These are phyloP conservation scores for Fusarium paranaense DNA, from an alignment of 2,329 filamentous ascomycete species.

Conservation along the genomic window DNA sequence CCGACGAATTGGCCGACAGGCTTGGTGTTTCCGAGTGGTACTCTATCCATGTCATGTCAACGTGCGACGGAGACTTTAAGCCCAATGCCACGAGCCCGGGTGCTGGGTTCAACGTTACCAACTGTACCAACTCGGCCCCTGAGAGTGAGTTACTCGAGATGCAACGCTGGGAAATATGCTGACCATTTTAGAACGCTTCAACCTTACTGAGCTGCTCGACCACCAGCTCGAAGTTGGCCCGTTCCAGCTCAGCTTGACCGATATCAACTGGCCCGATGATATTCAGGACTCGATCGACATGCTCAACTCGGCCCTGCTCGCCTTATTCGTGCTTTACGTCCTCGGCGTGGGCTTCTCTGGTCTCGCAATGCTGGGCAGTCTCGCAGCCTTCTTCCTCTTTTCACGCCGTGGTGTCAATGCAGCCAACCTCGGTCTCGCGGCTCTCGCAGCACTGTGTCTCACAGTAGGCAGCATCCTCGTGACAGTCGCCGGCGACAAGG, in stretches of 20 bases:
- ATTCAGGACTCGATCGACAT: slow-evolving; percentile 61
- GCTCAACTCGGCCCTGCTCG: slow-evolving; percentile 62
- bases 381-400: slow-evolving; percentile 51
- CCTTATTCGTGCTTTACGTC: slow-evolving; percentile 62
- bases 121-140: slow-evolving; percentile 56
- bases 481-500: slow-evolving; percentile 56
- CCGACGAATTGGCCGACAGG: slow-evolving; percentile 54
- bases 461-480: slow-evolving; percentile 57
- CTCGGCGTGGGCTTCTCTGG: slow-evolving; percentile 57
- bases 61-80: slow-evolving; percentile 59
- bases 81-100: slow-evolving; percentile 55
- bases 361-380: slow-evolving; percentile 55
- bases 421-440: slow-evolving; percentile 53
- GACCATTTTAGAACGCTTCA: slow-evolving; percentile 51
- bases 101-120: slow-evolving; percentile 56
- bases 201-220: slow-evolving; percentile 61
- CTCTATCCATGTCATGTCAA: slow-evolving; percentile 61
- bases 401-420: slow-evolving; percentile 42
- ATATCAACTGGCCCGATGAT: slow-evolving; percentile 58
- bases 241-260: slow-evolving; percentile 56
- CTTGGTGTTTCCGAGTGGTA: slow-evolving; percentile 64
- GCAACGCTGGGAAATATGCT: neutral
- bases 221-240: slow-evolving; percentile 59
- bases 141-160: slow-evolving; percentile 48
- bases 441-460: slow-evolving; percentile 52